phyloP scores from a whole-genome alignment of 1,284 basidiomycete genomes.

The Stereum hirsutum region DNA sequence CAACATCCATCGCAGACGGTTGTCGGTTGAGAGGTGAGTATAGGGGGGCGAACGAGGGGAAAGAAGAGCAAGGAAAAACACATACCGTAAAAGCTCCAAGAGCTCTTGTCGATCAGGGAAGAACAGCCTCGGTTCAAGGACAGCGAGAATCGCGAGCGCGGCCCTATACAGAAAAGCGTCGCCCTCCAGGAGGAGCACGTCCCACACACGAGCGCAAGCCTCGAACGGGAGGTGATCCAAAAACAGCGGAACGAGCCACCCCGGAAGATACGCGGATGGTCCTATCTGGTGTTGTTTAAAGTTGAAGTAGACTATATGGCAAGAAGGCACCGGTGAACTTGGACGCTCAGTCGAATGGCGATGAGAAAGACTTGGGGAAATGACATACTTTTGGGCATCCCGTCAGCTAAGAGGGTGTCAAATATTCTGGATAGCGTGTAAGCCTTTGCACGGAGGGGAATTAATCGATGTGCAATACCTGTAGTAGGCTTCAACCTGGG shows the following conservation, averaged over 20 bases:
- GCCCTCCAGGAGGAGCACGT: conserved; percentile 82
- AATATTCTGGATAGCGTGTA: conserved; percentile 59
- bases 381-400: conserved; percentile 83
- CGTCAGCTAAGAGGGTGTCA: conserved; percentile 84
- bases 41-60: conserved; percentile 1
- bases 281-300: conserved; percentile 89
- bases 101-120: conserved; percentile 76
- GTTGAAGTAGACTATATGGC: conserved; percentile 89
- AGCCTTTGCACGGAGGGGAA: conserved; percentile 1
- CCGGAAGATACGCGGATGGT: conserved; percentile 65
- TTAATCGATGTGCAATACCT: conserved; percentile 23
- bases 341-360: too few species aligned
- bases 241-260: conserved; percentile 80
- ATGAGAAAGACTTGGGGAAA: neutral
- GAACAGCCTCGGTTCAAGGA: conserved; percentile 81
- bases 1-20: neutral
- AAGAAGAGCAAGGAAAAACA: too few species aligned
- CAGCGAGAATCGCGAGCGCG: conserved; percentile 75
- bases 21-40: neutral
- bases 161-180: conserved; percentile 82
- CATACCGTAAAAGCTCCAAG: conserved; percentile 60
- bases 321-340: too few species aligned
- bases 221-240: conserved; percentile 85
- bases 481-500: conserved; percentile 74
- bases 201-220: conserved; percentile 83